These are phyloP conservation scores for Wickerhamomyces queroliae DNA, from an alignment of 805 yeast genomes.

Conservation along the genomic window DNA sequence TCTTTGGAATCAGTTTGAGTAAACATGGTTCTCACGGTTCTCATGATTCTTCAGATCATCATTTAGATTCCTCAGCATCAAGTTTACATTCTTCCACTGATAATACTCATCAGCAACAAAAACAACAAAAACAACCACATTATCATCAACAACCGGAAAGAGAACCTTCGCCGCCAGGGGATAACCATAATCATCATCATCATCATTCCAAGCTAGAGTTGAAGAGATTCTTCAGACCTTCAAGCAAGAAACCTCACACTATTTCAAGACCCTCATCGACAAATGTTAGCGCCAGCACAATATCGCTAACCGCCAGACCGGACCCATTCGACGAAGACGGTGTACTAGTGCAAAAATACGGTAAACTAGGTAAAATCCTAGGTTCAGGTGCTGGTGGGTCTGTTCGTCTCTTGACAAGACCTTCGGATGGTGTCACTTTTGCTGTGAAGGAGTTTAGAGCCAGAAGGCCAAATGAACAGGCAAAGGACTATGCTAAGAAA, in stretches of 20 bases:
- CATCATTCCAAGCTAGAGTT: constrained; percentile 60
- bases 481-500: constrained; percentile 77
- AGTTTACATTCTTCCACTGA: constrained; percentile 1
- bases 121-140: neutral
- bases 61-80: constrained; percentile 1
- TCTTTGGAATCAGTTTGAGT: constrained; percentile 6
- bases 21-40: constrained; percentile 7
- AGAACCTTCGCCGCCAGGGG: neutral
- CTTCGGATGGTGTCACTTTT: constrained; percentile 63
- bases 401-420: constrained; percentile 65
- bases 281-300: constrained; percentile 2
- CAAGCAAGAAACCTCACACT: constrained; percentile 18
- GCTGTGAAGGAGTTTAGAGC: constrained; percentile 83
- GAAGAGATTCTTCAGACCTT: constrained; percentile 66
- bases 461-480: constrained; percentile 60
- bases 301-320: constrained; percentile 4
- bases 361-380: constrained; percentile 65
- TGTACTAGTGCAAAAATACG: constrained; percentile 53
- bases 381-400: constrained; percentile 91
- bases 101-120: constrained; percentile 3
- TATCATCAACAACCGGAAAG: constrained; percentile 3
- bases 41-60: constrained; percentile 6
- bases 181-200: constrained; percentile 4
- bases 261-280: constrained; percentile 13
- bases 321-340: constrained; percentile 40